Evolutionary conservation across 208 protist species (phyloP).

Genomic region (Leishmania arabica): DNA sequence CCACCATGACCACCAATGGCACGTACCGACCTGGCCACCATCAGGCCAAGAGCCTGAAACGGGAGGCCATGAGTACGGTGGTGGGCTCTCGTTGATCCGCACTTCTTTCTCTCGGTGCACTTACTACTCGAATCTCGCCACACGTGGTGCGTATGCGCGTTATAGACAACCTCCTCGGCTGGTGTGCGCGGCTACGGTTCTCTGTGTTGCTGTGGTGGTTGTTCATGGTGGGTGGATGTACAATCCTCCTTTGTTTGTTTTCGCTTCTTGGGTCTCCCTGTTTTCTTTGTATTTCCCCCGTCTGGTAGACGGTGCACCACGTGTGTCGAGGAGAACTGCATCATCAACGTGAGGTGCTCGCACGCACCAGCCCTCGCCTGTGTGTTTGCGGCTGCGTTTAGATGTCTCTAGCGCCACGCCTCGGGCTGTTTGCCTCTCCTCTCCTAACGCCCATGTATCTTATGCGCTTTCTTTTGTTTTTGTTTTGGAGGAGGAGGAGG

Average conservation of each 20-base stretch:
- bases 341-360: background rate
- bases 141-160: background rate
- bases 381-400: background rate
- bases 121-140: background rate
- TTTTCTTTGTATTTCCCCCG: background rate
- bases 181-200: background rate
- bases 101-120: background rate
- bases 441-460: background rate
- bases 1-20: slow-evolving; percentile 60
- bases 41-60: slow-evolving; percentile 36
- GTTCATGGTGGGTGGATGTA: background rate
- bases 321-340: background rate
- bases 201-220: background rate
- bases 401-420: background rate
- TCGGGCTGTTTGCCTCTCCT: background rate
- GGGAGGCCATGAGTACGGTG: slow-evolving; percentile 28
- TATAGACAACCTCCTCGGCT: background rate
- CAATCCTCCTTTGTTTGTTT: background rate
- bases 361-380: background rate
- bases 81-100: slow-evolving; percentile 34
- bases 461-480: background rate
- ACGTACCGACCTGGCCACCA: slow-evolving; percentile 69
- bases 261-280: background rate
- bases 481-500: too few relatives aligned
- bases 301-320: background rate